Conservation (phyloP, 805 yeast genomes). For the Nakazawaea peltata region DNA sequence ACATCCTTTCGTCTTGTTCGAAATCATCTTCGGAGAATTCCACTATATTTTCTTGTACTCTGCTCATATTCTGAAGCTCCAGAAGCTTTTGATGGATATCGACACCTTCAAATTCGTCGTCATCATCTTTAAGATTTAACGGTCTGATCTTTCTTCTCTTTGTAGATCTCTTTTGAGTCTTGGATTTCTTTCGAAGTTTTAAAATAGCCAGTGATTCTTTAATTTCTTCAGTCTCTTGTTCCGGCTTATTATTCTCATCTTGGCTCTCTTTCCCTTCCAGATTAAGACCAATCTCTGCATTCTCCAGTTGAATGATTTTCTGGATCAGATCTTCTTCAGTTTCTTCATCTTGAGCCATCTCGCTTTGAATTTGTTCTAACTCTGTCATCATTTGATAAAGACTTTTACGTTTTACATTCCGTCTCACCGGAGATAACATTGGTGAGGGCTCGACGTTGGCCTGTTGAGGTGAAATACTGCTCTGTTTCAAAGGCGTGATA, state of each 20-base stretch:
- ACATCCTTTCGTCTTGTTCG: slow-evolving; percentile 15
- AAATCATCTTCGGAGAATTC: slow-evolving; percentile 11
- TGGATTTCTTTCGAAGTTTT: slow-evolving; percentile 20
- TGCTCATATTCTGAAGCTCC: slow-evolving; percentile 22
- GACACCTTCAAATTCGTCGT: slow-evolving; percentile 26
- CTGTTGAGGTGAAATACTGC: neutral
- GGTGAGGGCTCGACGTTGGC: slow-evolving; percentile 22
- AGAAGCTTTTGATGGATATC: slow-evolving; percentile 35
- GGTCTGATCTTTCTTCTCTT: slow-evolving; percentile 44
- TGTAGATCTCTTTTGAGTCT: slow-evolving; percentile 46
- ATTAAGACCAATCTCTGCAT: slow-evolving; percentile 14
- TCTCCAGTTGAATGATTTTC: slow-evolving; percentile 11
- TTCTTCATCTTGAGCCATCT: slow-evolving; percentile 10
- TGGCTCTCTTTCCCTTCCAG: slow-evolving; percentile 10
- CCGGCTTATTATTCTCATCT: slow-evolving; percentile 8
- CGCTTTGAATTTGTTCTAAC: slow-evolving; percentile 27
- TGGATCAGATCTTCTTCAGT: slow-evolving; percentile 13
- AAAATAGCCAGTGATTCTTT: slow-evolving; percentile 9
- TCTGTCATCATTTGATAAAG: slow-evolving; percentile 42
- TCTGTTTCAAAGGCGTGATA: neutral
- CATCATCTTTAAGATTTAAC: slow-evolving; percentile 17
- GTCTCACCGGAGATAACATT: slow-evolving; percentile 12
- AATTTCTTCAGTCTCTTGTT: neutral
- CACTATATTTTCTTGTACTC: too few species aligned
- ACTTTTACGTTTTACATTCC: slow-evolving; percentile 10